Evolutionary conservation across 306 rosid genomes (phyloP), one percentile per base, ranked within the genome.

Genomic region (Lathyrus oleraceus): DNA sequence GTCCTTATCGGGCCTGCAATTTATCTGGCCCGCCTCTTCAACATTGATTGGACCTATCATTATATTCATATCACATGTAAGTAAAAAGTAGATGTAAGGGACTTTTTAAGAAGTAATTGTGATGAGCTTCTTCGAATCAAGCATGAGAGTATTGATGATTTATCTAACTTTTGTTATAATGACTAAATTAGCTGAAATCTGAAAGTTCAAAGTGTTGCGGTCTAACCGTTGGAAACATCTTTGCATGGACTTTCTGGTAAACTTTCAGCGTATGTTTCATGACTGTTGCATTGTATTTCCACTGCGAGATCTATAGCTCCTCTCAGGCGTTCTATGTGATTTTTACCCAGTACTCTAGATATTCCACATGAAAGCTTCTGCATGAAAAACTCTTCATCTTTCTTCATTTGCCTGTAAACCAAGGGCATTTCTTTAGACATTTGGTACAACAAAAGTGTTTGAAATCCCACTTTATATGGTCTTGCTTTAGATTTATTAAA

Each of bases 351-450:
- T 73, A 89, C 35, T 56, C 86, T 86, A 2, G 87, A 86, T 80
- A 89, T 71, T 20, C 85, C 88, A 72, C 96, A 87, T 47, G 87
- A 65, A 73, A 92, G 79, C 51, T 30, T 80, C 48, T 83, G 81
- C 49, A 80, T 63, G 80, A 87, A 86, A 44, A 71, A 83, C 49
- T 83, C 81, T 56, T 61, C 81, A 23, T 87, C 86, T 77, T 75
- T 86, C 85, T 87, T 89, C 96, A 83, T 85, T 70, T 85, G 79
- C 84, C 95, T 92, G 85, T 63, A 45, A 62, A 30, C 25, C 75
- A 78, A 32, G 72, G 49, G 28, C 65, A 52, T 30, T 67, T 16
- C 6, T 21, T 57, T 14, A 58, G 64, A 56, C 48, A 68, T 42
- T 39, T 70, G 32, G 49, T 32, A 19, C 14, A 51, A 44, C 43